phyloP scores from a whole-genome alignment of 179 eudicot genomes.

The Beta lomatogona region DNA sequence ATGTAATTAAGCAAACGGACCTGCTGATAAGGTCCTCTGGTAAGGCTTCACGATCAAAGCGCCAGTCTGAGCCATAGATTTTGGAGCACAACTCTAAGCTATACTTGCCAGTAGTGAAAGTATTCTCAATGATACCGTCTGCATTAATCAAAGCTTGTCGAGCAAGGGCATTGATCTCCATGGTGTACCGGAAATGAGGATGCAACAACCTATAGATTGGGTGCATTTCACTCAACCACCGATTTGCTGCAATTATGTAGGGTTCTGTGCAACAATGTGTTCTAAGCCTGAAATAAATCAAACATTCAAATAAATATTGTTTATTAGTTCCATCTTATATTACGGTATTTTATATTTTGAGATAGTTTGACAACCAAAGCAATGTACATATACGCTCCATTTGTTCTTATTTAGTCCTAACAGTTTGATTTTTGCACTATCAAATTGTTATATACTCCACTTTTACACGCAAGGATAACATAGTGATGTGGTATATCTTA shows the following conservation, averaged over 20 bases:
- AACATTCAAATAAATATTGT: neutral
- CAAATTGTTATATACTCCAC: too few relatives aligned
- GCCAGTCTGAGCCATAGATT: conserved; percentile 56
- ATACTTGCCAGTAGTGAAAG: conserved; percentile 55
- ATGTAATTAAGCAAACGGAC: conserved; percentile 21
- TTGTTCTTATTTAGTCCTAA: too few relatives aligned
- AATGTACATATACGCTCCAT: too few relatives aligned
- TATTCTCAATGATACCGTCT: conserved; percentile 53
- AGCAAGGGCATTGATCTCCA: conserved; percentile 80
- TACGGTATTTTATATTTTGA: too few relatives aligned
- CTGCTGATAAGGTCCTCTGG: conserved; percentile 60
- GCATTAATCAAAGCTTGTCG: conserved; percentile 56
- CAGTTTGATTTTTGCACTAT: too few relatives aligned
- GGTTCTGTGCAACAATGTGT: conserved; percentile 70
- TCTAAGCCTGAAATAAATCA: conserved; percentile 44
- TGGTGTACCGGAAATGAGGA: conserved; percentile 78
- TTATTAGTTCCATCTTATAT: too few relatives aligned
- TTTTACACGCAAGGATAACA: too few relatives aligned
- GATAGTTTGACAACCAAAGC: too few relatives aligned
- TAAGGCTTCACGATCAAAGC: conserved; percentile 56
- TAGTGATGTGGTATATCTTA: too few relatives aligned
- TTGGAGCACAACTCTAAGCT: conserved; percentile 57
- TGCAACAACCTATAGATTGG: conserved; percentile 60
- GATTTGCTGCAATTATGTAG: conserved; percentile 62
- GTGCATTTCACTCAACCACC: conserved; percentile 71